Evolutionary conservation across 2,329 filamentous ascomycete genomes (phyloP).

Genomic region (Fusarium goolgardi): DNA sequence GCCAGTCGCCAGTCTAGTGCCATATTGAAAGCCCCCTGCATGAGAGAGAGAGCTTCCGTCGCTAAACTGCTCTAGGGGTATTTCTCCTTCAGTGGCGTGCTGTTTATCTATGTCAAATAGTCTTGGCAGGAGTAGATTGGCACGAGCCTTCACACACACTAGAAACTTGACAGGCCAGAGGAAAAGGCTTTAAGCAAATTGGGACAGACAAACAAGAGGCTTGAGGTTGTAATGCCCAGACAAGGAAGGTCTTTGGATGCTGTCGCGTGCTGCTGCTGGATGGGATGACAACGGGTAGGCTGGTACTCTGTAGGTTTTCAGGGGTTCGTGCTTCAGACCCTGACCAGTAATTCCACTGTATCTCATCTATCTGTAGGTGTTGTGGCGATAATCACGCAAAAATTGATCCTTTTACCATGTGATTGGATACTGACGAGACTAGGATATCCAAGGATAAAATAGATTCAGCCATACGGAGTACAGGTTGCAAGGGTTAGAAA

Average conservation of each 20-base stretch:
- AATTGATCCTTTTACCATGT: neutral
- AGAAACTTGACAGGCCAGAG: too few relatives aligned
- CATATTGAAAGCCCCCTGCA: slow-evolving; percentile 13
- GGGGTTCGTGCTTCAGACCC: slow-evolving; percentile 16
- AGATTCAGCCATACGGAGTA: neutral
- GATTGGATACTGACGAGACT: neutral
- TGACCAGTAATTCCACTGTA: neutral
- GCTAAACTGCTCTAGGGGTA: slow-evolving; percentile 5
- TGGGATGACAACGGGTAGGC: neutral
- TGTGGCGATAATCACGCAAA: neutral
- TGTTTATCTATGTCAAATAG: slow-evolving; percentile 9
- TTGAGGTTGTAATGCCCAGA: slow-evolving; percentile 1
- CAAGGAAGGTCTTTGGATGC: slow-evolving; percentile 22
- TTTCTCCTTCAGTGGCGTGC: slow-evolving; percentile 8
- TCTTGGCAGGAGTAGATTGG: slow-evolving; percentile 13
- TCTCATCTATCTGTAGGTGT: neutral
- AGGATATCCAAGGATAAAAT: neutral
- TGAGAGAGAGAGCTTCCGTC: neutral
- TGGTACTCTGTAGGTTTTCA: neutral
- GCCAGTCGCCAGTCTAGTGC: neutral
- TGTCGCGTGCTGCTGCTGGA: slow-evolving; percentile 18
- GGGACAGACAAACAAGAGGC: neutral
- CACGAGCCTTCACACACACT: too few relatives aligned
- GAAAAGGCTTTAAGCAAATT: neutral
- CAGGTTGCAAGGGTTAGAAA: too few relatives aligned